Conservation (phyloP, 306 rosid species). For the Fragaria iinumae region DNA sequence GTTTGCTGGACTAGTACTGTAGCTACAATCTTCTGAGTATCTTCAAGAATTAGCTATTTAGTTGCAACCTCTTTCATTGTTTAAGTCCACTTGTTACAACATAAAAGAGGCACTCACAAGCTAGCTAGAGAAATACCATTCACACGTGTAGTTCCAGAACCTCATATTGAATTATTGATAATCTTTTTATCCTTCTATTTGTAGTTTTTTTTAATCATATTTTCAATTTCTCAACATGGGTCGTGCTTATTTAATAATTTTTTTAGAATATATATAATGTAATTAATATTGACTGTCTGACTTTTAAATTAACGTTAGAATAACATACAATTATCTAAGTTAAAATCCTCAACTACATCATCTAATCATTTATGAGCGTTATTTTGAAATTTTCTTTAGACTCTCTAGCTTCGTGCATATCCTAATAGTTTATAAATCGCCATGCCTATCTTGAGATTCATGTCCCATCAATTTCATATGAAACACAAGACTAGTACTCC, state of each 20-base stretch:
- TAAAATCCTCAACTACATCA: background rate
- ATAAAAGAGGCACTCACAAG: background rate
- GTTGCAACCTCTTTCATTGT: background rate
- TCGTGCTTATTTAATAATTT: rapidly evolving
- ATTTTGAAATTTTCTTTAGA: background rate
- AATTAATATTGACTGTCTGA: too few species aligned
- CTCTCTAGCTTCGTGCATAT: background rate
- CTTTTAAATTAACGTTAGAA: too few species aligned
- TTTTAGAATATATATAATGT: too few species aligned
- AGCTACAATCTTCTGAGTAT: background rate
- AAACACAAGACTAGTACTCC: background rate
- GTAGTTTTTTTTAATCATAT: background rate
- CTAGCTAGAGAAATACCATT: background rate
- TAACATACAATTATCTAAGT: background rate
- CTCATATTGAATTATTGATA: background rate
- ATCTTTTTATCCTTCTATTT: background rate
- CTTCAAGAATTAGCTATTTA: background rate
- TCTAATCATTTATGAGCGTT: too few species aligned
- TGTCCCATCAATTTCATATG: background rate
- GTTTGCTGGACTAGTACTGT: background rate
- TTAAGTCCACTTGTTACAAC: background rate
- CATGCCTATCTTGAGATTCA: background rate
- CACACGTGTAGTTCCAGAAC: background rate
- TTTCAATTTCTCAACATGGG: background rate
- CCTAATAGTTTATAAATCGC: background rate